phyloP scores from a whole-genome alignment of 179 eudicot genomes.

The Sideroxylon spinosum region DNA sequence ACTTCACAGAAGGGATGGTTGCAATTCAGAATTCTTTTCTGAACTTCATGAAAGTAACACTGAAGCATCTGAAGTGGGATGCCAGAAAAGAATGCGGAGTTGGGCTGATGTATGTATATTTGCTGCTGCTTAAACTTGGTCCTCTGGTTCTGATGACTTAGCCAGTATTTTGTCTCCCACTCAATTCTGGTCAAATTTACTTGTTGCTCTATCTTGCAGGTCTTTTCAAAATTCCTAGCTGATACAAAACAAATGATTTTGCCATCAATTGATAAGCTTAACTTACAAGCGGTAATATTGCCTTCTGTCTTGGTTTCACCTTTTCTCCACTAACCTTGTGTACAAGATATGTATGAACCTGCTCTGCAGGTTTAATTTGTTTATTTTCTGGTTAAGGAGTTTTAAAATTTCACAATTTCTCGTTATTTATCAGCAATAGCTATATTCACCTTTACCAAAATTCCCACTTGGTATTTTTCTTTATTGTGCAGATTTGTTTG shows the following conservation, averaged over 20 bases:
- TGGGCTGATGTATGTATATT: slow-evolving; percentile 54
- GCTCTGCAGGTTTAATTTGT: background rate
- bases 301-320: slow-evolving; percentile 16
- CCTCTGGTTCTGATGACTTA: slow-evolving; percentile 10
- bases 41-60: slow-evolving; percentile 15
- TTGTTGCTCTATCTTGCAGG: slow-evolving; percentile 42
- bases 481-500: slow-evolving; percentile 38
- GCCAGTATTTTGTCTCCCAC: slow-evolving; percentile 10
- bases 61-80: slow-evolving; percentile 21
- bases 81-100: slow-evolving; percentile 26
- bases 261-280: slow-evolving; percentile 41
- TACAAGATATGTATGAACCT: background rate
- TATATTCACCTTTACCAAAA: no score
- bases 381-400: background rate
- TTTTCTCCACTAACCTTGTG: background rate
- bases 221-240: slow-evolving; percentile 45
- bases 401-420: background rate
- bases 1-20: slow-evolving; percentile 28
- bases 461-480: background rate
- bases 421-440: background rate
- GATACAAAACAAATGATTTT: slow-evolving; percentile 38
- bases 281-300: slow-evolving; percentile 47
- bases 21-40: slow-evolving; percentile 19
- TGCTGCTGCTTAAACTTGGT: slow-evolving; percentile 16
- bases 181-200: slow-evolving; percentile 8